These are phyloP conservation scores for Litchi chinensis DNA, from an alignment of 345 rosid genomes.

Conservation along the genomic window DNA sequence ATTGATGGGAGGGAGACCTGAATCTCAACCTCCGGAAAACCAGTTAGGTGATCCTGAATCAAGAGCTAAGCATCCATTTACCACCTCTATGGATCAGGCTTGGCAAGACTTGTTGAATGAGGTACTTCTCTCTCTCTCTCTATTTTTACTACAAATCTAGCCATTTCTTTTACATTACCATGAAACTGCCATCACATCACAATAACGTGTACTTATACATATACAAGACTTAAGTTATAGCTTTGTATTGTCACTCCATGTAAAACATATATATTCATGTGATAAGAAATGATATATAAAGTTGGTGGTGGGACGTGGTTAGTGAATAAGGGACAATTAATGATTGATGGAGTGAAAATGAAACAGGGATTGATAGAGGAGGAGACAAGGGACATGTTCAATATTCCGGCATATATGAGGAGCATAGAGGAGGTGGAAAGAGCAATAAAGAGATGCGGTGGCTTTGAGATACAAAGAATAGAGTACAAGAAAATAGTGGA, in stretches of 20 bases:
- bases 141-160: neutral
- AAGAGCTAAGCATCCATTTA: constrained; percentile 61
- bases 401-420: constrained; percentile 67
- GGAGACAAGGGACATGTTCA: constrained; percentile 58
- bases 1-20: constrained; percentile 57
- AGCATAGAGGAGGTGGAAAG: constrained; percentile 56
- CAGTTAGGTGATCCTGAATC: constrained; percentile 55
- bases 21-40: constrained; percentile 30
- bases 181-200: no score
- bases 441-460: constrained; percentile 46
- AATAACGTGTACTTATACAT: no score
- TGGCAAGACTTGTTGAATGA: constrained; percentile 64
- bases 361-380: constrained; percentile 53
- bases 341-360: neutral
- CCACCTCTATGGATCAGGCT: constrained; percentile 60
- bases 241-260: no score
- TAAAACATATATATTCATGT: no score
- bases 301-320: no score
- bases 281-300: no score
- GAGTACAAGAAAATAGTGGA: constrained; percentile 51
- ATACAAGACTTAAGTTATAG: no score
- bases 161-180: no score
- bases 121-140: constrained; percentile 27
- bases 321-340: neutral
- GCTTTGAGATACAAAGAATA: constrained; percentile 51